Base-by-base conservation (phyloP, 208 protist genomes). In the Phytomonas sp. region DNA sequence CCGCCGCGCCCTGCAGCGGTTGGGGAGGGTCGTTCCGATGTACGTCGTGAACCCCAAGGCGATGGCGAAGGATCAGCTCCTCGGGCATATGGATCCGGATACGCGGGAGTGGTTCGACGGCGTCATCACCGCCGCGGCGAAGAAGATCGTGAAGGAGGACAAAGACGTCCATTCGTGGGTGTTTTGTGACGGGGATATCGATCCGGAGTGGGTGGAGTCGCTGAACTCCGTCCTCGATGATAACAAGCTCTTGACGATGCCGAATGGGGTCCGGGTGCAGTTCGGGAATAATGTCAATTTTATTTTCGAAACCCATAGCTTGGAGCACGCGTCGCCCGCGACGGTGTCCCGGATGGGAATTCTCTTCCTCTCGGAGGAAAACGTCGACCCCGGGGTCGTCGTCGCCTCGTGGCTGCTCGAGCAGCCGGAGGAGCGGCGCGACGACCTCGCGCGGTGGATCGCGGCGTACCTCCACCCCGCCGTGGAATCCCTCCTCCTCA, bases 221-320 rank as follows among this genome's bases (percentile, higher is more conserved):
- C 85, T 99, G n/a, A 99, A 99, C 85, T 99, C 98, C 37, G 97
- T 99, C 32, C 84, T 99, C 23, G 98, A 99, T 81, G 99, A 99
- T 85, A 99, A 99, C 83, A 98, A 98, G 77, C 73, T 99, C 8
- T 89, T 99, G 15, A 99, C 98, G 9, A 97, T 99, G 89, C 98
- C 98, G 32, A 98, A 93, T 75, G 98, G 98, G 65, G 98, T 99
- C 62, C 91, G 98, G 32, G 98, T 99, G 62, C 96, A 99, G 74
- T 99, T 99, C 80, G 96, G 97, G 31, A 84, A 92, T 66, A 99
- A 99, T 76, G 98, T 99, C 32, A 99, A 99, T 85, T 99, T 99
- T 71, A 82, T 99, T 62, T 99, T 99, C 79, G 98, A 99, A 82
- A 98, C 97, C 28, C 94, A 99, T 89, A 96, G 91, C 77, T 87